These are phyloP conservation scores for Apostasia shenzhenica DNA, from an alignment of 106 monocot genomes.

Conservation along the genomic window DNA sequence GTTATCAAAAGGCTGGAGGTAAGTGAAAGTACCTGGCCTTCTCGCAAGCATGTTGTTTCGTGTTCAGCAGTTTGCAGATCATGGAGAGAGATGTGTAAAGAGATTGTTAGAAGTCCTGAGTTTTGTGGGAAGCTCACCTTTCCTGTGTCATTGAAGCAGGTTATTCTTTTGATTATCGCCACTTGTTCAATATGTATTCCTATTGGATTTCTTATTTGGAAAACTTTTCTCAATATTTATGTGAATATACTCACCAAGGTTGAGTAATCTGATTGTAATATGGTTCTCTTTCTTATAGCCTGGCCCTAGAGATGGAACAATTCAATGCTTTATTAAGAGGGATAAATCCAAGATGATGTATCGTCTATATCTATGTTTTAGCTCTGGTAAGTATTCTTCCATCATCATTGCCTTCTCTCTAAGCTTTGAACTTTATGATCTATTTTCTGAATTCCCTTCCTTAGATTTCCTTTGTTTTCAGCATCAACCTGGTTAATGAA, in stretches of 20 bases:
- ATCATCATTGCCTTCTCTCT: too few relatives aligned
- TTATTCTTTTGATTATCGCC: not conserved
- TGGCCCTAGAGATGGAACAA: slow-evolving; percentile 34
- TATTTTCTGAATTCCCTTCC: too few relatives aligned
- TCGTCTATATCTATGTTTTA: slow-evolving; percentile 44
- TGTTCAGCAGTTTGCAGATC: slow-evolving; percentile 56
- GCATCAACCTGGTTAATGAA: too few relatives aligned
- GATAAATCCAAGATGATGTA: slow-evolving; percentile 51
- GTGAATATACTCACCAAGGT: too few relatives aligned
- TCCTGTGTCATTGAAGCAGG: slow-evolving; percentile 61
- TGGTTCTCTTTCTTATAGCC: not conserved
- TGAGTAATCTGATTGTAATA: too few relatives aligned
- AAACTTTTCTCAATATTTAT: too few relatives aligned
- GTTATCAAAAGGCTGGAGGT: slow-evolving; percentile 61
- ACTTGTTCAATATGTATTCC: not conserved
- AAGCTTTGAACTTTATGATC: too few relatives aligned
- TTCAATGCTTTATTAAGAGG: slow-evolving; percentile 60
- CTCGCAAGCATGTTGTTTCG: slow-evolving; percentile 49
- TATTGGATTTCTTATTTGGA: too few relatives aligned
- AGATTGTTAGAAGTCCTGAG: slow-evolving; percentile 55
- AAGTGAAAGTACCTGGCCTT: slow-evolving; percentile 59
- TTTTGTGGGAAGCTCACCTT: slow-evolving; percentile 62
- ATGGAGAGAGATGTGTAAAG: slow-evolving; percentile 65
- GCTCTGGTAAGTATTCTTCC: slow-evolving; percentile 16
- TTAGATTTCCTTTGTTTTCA: too few relatives aligned